Evolutionary conservation across 73 alveolate species (phyloP), one percentile per base, ranked within the genome.

Genomic region (Paramecium sexaurelia): DNA sequence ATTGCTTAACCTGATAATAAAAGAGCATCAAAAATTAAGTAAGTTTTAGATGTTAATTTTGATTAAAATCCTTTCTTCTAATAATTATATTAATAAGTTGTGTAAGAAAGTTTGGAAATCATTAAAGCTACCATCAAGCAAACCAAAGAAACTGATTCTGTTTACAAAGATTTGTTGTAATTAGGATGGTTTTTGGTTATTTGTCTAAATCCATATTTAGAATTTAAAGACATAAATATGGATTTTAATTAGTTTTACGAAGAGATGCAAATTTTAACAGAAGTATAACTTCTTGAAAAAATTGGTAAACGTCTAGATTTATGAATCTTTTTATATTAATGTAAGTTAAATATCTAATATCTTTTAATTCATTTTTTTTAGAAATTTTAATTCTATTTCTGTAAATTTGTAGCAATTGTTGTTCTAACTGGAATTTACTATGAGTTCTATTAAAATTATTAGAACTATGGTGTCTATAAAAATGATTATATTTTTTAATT

Each of bases 161-260:
- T 15, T 37, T 78, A 78, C 10, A 78, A 78, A 45, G 90, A 78
- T 40, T 78, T 78, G n/a, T 37, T 78, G 0, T 78, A 78, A 41
- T 78, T 78, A 39, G 71, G 75, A 0, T 78, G 90, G 90, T 78
- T 78, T 61, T 78, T 78, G 0, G 71, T 78, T 19, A 78, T 78
- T 6, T 78, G 90, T 15, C 22, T 78, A 26, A 78, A 78, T 78
- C 90, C 90, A 13, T 78, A 78, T 78, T 45, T 78, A 24, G 90
- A 71, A 37, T 71, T 71, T 37, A 71, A 71, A 71, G 86, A 71
- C 7, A 71, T 71, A 3, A 71, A 71, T 37, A 71, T 71, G 86
- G 86, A 71, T 71, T 71, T 71, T 37, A 71, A 71, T 33, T 36
- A 71, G 17, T 71, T 71, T 37, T 71, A 71, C 35, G 86, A 71